Conservation (phyloP, 331 rosid species). For the Malus hybrid region DNA sequence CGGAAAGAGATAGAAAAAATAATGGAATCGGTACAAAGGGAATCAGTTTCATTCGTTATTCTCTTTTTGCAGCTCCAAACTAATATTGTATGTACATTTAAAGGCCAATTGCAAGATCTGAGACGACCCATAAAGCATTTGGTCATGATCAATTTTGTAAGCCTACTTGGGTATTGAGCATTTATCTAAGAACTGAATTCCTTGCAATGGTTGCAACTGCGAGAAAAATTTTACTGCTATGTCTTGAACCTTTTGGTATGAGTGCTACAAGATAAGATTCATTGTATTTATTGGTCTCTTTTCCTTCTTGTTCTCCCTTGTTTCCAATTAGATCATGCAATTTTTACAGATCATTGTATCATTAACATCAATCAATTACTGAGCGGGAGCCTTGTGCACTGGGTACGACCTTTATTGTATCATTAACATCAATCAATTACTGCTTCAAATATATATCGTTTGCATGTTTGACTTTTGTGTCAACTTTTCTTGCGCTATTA, state of each 20-base stretch:
- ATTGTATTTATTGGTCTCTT: not conserved
- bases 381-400: too few species aligned
- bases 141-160: not conserved
- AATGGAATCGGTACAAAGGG: not conserved
- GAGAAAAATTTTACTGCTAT: not conserved
- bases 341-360: not conserved
- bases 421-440: not conserved
- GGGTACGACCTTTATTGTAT: too few species aligned
- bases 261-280: not conserved
- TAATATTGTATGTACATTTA: not conserved
- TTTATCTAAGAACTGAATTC: too few species aligned
- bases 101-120: too few species aligned
- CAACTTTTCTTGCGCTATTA: not conserved
- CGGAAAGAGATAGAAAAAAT: not conserved
- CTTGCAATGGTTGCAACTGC: too few species aligned
- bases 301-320: not conserved
- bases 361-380: not conserved
- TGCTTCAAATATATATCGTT: not conserved
- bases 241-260: not conserved
- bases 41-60: not conserved
- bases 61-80: not conserved
- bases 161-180: not conserved
- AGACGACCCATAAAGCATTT: not conserved
- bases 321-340: not conserved
- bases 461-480: not conserved